Evolutionary conservation across 495 filamentous ascomycete species (phyloP).

Genomic region (Penicillium ochrochloron): DNA sequence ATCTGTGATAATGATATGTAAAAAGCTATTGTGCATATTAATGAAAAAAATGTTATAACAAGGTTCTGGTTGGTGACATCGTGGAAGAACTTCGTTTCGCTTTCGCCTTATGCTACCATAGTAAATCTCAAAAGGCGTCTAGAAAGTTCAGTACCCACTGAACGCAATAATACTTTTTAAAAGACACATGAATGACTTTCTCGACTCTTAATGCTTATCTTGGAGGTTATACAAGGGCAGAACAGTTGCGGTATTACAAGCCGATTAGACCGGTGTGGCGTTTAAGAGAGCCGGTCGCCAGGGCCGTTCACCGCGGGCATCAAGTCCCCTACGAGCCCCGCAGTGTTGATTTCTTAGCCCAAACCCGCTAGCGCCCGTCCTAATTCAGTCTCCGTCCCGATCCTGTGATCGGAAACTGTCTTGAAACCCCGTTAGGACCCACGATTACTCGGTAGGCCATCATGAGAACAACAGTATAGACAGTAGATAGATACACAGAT

Average conservation of each 20-base stretch:
- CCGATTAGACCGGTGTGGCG: constrained; percentile 28
- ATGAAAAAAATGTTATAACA: too few relatives aligned
- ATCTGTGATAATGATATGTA: too few relatives aligned
- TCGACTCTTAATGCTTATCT: neutral
- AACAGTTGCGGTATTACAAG: constrained; percentile 14
- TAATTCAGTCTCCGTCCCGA: constrained; percentile 20
- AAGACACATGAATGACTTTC: too few relatives aligned
- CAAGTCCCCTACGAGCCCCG: neutral
- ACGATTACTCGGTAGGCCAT: constrained; percentile 1
- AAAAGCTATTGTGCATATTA: too few relatives aligned
- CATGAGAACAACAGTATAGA: constrained; percentile 13
- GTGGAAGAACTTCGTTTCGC: too few relatives aligned
- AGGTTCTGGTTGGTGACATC: too few relatives aligned
- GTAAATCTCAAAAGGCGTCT: neutral
- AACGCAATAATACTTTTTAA: too few relatives aligned
- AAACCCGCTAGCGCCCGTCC: neutral
- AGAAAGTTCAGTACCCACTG: too few relatives aligned
- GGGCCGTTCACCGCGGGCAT: constrained; percentile 22
- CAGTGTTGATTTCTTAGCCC: neutral
- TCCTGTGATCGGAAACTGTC: constrained; percentile 32
- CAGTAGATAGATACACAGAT: neutral
- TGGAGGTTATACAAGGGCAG: neutral
- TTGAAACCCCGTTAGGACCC: constrained; percentile 9
- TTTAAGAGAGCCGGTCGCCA: constrained; percentile 18
- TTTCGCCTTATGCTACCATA: neutral